Evolutionary conservation across 257 asterid species (phyloP).

Genomic region (Nicotiana otophora): DNA sequence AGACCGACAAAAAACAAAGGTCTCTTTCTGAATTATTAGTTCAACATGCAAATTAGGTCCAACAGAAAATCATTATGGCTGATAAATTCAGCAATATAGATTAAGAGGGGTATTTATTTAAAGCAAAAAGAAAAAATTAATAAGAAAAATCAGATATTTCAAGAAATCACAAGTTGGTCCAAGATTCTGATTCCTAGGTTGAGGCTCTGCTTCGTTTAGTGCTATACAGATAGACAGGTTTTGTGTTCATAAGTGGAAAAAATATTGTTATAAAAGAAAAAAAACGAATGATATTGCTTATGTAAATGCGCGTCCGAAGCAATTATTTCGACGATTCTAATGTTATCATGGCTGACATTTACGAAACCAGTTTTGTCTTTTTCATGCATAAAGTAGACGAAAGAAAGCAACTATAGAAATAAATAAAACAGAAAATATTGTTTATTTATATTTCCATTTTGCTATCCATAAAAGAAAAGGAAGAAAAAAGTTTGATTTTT

Average conservation of each 20-base stretch:
- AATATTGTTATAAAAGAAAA: background rate
- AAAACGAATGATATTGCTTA: background rate
- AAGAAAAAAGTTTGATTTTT: constrained; percentile 9
- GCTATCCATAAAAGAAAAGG: background rate
- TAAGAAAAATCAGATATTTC: background rate
- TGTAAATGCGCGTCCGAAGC: constrained; percentile 29
- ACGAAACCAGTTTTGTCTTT: constrained; percentile 11
- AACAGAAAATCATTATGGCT: background rate
- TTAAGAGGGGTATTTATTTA: background rate
- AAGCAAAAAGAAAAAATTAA: no score
- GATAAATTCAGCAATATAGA: background rate
- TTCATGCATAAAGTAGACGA: background rate
- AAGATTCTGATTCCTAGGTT: background rate
- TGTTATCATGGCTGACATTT: constrained; percentile 15
- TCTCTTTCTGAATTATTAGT: background rate
- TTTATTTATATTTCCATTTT: background rate
- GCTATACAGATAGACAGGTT: constrained; percentile 8
- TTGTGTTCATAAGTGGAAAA: background rate
- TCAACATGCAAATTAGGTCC: background rate
- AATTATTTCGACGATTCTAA: constrained; percentile 15
- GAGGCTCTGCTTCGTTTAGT: background rate
- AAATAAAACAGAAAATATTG: background rate
- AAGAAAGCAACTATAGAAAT: background rate
- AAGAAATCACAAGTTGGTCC: background rate
- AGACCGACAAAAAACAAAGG: constrained; percentile 1